Base-by-base conservation (phyloP, 2,329 filamentous ascomycete genomes). In the Gnomoniopsis sp. region DNA sequence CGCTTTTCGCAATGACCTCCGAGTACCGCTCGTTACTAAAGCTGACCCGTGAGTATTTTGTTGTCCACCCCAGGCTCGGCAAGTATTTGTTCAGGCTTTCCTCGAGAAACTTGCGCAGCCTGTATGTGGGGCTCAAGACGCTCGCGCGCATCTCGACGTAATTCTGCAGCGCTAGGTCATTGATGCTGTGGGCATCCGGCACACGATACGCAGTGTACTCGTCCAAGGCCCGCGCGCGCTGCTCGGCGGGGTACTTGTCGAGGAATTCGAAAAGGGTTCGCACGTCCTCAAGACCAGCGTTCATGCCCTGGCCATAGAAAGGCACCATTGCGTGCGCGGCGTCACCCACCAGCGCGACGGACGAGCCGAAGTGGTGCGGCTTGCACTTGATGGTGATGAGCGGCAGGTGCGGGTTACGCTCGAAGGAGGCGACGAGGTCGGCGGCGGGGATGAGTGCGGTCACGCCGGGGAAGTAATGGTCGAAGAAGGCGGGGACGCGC, bases 271-370 rank as follows among this genome's bases (percentile, higher is more conserved):
- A 99, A 1, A 99, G 83, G 6, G 96, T 87, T 8, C 89, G 87
- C 14, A 99, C 92, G 67, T 97, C 93, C 75, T 99, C 95, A 46
- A 99, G 84, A 0, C 95, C 95, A 0, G 95, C 90, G 69, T 99
- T 99, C 87, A 99, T 96, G 41, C 95, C 95, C 72, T 99, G 95
- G 0, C 95, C 95, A 72, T 98, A 99, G 74, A 99, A 99, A 0
- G 95, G 95, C 0, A 99, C 92, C 88, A 99, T 97, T 58, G 96
- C 95, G 71, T 99, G 95, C 0, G 95, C 93, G 8, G 95, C 92
- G 70, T 99, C 95, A 59, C 95, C 95, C 38, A 99, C 71, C 51
- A 99, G 91, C 60, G 96, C 91, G 34, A 83, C 91, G 0, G 87
- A 89, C 23, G 86, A 85, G 52, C 76, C 79, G 75, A 85, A 91